A percentile compares a stretch with the other conserved stretches of the same genome.
These are phyloP conservation scores for Xylaria multiplex DNA, from an alignment of 2,329 filamentous ascomycete species.

Conservation along the genomic window DNA sequence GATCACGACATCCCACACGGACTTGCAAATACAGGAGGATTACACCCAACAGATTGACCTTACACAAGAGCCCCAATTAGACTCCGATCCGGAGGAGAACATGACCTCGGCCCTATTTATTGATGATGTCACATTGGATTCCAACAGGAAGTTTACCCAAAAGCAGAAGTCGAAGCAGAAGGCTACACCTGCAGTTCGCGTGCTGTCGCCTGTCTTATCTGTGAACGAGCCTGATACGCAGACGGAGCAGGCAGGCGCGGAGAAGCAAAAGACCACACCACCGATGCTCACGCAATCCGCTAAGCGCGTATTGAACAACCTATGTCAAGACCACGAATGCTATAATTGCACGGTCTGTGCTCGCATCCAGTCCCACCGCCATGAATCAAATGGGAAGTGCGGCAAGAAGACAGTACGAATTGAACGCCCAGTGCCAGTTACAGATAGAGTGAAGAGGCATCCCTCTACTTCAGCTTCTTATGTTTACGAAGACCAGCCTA, in stretches of 20 bases:
- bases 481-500: slow-evolving; percentile 63
- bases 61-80: slow-evolving; percentile 48
- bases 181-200: slow-evolving; percentile 23
- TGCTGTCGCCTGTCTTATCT: slow-evolving; percentile 34
- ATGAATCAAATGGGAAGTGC: slow-evolving; percentile 49
- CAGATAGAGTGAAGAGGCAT: slow-evolving; percentile 65
- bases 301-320: slow-evolving; percentile 61
- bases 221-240: slow-evolving; percentile 31
- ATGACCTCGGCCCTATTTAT: slow-evolving; percentile 69
- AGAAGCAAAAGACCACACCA: slow-evolving; percentile 46
- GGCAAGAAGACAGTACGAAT: slow-evolving; percentile 68
- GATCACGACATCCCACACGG: slow-evolving; percentile 48
- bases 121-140: slow-evolving; percentile 66
- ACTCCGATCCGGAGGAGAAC: slow-evolving; percentile 54
- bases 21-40: slow-evolving; percentile 51
- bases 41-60: slow-evolving; percentile 52
- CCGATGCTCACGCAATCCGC: slow-evolving; percentile 59
- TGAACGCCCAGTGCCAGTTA: slow-evolving; percentile 72
- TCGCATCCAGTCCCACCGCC: slow-evolving; percentile 58
- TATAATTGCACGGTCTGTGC: slow-evolving; percentile 67
- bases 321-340: slow-evolving; percentile 63
- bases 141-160: slow-evolving; percentile 50
- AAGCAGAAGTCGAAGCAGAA: slow-evolving; percentile 48
- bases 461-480: slow-evolving; percentile 33
- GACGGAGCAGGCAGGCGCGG: slow-evolving; percentile 50